Conservation (phyloP, 164 flowering plant species). For the Saururus chinensis region DNA sequence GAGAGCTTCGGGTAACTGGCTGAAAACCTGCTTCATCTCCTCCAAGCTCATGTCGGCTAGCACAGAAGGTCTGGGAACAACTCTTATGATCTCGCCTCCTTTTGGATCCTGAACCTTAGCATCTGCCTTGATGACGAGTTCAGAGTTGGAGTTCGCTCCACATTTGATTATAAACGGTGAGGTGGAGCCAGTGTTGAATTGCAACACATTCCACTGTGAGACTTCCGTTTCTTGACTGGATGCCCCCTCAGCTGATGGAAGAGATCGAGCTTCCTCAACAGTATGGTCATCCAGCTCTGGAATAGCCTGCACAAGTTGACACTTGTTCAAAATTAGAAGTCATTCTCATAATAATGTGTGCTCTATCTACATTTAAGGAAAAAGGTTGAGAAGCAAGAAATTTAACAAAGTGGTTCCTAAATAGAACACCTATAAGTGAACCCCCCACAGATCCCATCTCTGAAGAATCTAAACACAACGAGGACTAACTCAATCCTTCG, state of each 20-base stretch:
- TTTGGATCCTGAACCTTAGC: slow-evolving; percentile 81
- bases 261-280: slow-evolving; percentile 18
- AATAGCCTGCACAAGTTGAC: slow-evolving; percentile 38
- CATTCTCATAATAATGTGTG: not conserved
- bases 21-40: slow-evolving; percentile 73
- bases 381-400: not conserved
- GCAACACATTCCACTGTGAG: slow-evolving; percentile 91
- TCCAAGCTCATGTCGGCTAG: slow-evolving; percentile 77
- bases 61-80: slow-evolving; percentile 82
- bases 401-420: no score
- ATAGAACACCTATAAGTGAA: no score
- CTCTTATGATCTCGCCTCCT: slow-evolving; percentile 87
- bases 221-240: slow-evolving; percentile 60
- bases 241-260: slow-evolving; percentile 27
- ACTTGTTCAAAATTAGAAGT: not conserved
- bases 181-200: slow-evolving; percentile 89
- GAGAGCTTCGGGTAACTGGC: slow-evolving; percentile 84
- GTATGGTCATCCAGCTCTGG: slow-evolving; percentile 60
- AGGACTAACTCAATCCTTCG: not conserved
- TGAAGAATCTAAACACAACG: not conserved
- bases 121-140: slow-evolving; percentile 90
- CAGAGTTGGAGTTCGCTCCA: slow-evolving; percentile 86
- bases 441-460: not conserved
- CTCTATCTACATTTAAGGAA: not conserved
- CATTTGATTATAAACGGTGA: slow-evolving; percentile 90